phyloP scores from a whole-genome alignment of 371 early-diverging fungal species.

The Mucor irregularis region DNA sequence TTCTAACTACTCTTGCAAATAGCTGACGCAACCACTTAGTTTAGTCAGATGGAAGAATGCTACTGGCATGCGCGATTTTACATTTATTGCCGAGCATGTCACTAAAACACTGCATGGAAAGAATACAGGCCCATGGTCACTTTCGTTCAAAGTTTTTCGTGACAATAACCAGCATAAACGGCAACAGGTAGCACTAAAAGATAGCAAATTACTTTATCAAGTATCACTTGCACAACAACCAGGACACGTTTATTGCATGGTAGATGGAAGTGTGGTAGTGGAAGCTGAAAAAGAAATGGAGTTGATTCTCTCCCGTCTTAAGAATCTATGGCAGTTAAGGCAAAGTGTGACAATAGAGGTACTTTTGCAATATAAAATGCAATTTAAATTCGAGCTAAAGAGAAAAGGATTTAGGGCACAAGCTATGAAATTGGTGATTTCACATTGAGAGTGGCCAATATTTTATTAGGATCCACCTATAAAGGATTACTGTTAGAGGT shows the following conservation, averaged over 20 bases:
- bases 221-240: constrained; percentile 51
- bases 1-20: neutral
- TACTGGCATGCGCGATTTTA: constrained; percentile 54
- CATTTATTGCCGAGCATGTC: constrained; percentile 47
- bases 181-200: constrained; percentile 24
- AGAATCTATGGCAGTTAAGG: constrained; percentile 51
- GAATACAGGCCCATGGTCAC: constrained; percentile 50
- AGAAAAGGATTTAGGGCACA: constrained; percentile 37
- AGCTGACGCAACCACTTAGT: constrained; percentile 17
- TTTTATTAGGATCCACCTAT: constrained; percentile 48
- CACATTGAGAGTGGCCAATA: constrained; percentile 52
- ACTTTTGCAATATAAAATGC: constrained; percentile 2
- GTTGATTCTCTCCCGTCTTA: constrained; percentile 45
- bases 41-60: constrained; percentile 58
- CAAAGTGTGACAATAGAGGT: constrained; percentile 51
- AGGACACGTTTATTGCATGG: constrained; percentile 54
- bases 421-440: constrained; percentile 57
- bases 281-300: constrained; percentile 56
- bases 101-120: constrained; percentile 52
- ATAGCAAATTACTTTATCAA: constrained; percentile 44
- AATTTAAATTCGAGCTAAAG: neutral
- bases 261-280: constrained; percentile 51
- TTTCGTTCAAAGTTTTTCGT: constrained; percentile 48
- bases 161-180: constrained; percentile 31
- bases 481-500: constrained; percentile 54